Percentiles rank a stretch among this genome's conserved stretches.
phyloP scores from a whole-genome alignment of 2,329 filamentous ascomycete genomes.

The Diaporthe ampelina region DNA sequence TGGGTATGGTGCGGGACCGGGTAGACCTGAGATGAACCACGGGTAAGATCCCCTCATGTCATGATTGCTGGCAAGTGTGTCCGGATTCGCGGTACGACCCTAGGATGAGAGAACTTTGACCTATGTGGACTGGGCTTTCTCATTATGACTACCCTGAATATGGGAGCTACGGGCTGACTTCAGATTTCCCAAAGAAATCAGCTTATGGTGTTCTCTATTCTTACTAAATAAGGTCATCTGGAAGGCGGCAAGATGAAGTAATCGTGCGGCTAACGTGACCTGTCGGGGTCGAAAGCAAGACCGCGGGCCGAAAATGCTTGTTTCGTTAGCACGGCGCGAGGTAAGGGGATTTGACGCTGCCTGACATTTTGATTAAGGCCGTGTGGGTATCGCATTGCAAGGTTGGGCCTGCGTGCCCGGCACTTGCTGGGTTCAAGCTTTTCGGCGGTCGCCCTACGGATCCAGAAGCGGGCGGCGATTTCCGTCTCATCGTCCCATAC shows the following conservation, averaged over 20 bases:
- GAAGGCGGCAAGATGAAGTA: background rate
- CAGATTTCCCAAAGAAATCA: too few species aligned
- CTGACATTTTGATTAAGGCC: background rate
- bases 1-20: background rate
- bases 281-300: background rate
- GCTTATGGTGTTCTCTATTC: too few species aligned
- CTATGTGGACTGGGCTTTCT: background rate
- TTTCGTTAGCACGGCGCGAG: background rate
- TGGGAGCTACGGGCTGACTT: background rate
- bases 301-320: constrained; percentile 13
- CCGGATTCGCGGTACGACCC: background rate
- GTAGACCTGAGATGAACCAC: background rate
- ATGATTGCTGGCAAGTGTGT: background rate
- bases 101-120: background rate
- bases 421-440: constrained; percentile 18
- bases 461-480: background rate
- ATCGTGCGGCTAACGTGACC: background rate
- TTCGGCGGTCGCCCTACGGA: background rate
- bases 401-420: background rate
- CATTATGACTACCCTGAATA: background rate
- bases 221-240: too few species aligned
- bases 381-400: background rate
- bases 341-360: background rate
- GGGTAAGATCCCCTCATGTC: background rate
- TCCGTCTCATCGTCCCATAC: background rate